Percentiles rank a stretch among this genome's conserved stretches.
These are phyloP conservation scores for Saprolegnia parasitica DNA, from an alignment of 352 stramenopile genomes.

Conservation along the genomic window DNA sequence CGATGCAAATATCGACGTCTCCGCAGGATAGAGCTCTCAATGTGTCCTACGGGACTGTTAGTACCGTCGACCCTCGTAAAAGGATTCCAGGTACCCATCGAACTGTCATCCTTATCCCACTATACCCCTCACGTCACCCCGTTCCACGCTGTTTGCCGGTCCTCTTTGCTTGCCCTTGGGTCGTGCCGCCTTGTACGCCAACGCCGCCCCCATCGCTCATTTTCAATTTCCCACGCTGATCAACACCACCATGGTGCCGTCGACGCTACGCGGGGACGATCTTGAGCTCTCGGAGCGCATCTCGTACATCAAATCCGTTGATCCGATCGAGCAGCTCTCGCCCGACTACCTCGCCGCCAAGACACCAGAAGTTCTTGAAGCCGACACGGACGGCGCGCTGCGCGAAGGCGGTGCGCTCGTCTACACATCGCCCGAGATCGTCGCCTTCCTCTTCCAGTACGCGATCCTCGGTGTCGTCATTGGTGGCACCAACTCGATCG, in stretches of 20 bases:
- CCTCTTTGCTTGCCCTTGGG: too few species aligned
- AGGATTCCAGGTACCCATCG: too few species aligned
- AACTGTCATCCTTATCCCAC: too few species aligned
- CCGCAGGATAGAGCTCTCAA: too few species aligned
- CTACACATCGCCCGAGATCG: constrained; percentile 32
- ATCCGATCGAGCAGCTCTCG: background rate
- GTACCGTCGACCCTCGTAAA: too few species aligned
- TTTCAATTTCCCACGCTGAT: background rate
- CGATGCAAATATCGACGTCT: too few species aligned
- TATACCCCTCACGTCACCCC: too few species aligned
- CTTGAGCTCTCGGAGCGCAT: background rate
- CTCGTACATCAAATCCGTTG: background rate
- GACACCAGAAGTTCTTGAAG: constrained; percentile 29
- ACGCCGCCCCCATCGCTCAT: too few species aligned
- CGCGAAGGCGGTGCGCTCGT: constrained; percentile 45
- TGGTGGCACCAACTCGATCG: constrained; percentile 34
- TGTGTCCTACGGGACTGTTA: too few species aligned
- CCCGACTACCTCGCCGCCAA: background rate
- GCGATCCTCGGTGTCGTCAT: constrained; percentile 35
- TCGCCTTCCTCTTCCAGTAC: constrained; percentile 35
- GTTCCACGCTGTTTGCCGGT: too few species aligned
- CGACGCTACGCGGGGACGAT: background rate
- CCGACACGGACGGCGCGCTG: constrained; percentile 45
- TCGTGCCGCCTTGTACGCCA: too few species aligned
- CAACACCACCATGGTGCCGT: background rate